Evolutionary conservation across 2,329 filamentous ascomycete species (phyloP).

Genomic region (Sclerotinia spermophila): DNA sequence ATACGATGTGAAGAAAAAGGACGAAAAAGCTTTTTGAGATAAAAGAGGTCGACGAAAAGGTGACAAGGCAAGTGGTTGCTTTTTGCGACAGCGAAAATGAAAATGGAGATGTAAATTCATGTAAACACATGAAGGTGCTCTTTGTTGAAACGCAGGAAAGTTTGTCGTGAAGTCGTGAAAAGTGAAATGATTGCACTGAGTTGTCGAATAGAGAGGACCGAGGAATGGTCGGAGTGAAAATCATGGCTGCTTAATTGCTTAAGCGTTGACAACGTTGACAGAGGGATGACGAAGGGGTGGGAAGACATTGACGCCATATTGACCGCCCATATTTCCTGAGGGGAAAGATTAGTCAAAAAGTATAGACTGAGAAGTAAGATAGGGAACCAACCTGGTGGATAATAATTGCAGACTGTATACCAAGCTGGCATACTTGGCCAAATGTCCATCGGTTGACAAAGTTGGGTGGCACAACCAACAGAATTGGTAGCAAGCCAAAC

Average conservation of each 20-base stretch:
- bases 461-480: constrained; percentile 58
- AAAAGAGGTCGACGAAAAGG: not conserved
- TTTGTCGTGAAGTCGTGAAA: constrained; percentile 2
- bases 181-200: not conserved
- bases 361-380: not conserved
- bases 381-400: constrained; percentile 12
- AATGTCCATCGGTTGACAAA: constrained; percentile 50
- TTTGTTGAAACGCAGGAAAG: not conserved
- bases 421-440: constrained; percentile 43
- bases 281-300: constrained; percentile 8
- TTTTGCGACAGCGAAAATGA: constrained; percentile 1
- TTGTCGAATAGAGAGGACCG: not conserved
- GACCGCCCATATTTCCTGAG: constrained; percentile 17
- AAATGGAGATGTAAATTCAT: constrained; percentile 3
- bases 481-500: constrained; percentile 61
- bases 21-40: not conserved
- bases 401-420: constrained; percentile 90
- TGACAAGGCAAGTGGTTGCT: not conserved
- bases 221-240: not conserved
- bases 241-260: not conserved
- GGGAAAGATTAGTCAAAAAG: not conserved
- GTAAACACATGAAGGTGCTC: not conserved
- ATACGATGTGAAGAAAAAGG: not conserved
- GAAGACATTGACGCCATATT: constrained; percentile 19
- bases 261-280: constrained; percentile 8